A percentile compares a stretch with the other conserved stretches of the same genome.
These are phyloP conservation scores for Phytophthora cryptogea DNA, from an alignment of 352 stramenopile species.

Conservation along the genomic window DNA sequence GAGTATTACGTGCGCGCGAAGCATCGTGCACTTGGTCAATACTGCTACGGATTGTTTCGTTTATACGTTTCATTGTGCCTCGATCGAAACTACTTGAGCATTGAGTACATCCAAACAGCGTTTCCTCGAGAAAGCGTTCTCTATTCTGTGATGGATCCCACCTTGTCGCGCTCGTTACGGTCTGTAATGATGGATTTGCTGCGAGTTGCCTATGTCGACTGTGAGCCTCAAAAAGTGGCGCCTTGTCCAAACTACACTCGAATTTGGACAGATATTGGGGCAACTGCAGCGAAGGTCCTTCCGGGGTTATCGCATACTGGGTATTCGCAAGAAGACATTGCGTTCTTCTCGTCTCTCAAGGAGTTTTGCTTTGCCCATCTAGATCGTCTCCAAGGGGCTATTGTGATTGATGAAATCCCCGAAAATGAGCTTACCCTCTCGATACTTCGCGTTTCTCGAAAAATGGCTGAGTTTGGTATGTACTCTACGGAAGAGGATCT, in stretches of 20 bases:
- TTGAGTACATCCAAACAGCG: slow-evolving; percentile 64
- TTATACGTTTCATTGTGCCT: slow-evolving; percentile 73
- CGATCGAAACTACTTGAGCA: slow-evolving; percentile 80
- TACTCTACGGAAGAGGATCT: slow-evolving; percentile 55
- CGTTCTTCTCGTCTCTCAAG: slow-evolving; percentile 60
- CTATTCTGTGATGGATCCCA: slow-evolving; percentile 46
- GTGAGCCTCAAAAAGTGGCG: slow-evolving; percentile 64
- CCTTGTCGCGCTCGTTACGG: slow-evolving; percentile 58
- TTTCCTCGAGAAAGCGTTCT: slow-evolving; percentile 68
- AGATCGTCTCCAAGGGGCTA: slow-evolving; percentile 39
- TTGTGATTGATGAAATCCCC: slow-evolving; percentile 57
- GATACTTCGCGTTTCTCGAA: slow-evolving; percentile 54
- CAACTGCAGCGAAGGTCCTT: slow-evolving; percentile 35
- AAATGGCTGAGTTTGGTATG: slow-evolving; percentile 74
- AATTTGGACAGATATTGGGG: slow-evolving; percentile 63
- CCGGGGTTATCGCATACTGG: slow-evolving; percentile 30
- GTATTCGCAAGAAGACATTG: slow-evolving; percentile 45
- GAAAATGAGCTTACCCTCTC: slow-evolving; percentile 69
- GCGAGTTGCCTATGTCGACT: slow-evolving; percentile 70
- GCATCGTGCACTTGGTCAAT: slow-evolving; percentile 54
- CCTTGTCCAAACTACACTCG: slow-evolving; percentile 70
- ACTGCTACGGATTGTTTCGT: slow-evolving; percentile 73
- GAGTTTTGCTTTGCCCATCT: slow-evolving; percentile 54
- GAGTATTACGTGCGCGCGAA: slow-evolving; percentile 61
- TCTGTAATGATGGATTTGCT: slow-evolving; percentile 70